phyloP scores from a whole-genome alignment of 371 early-diverging fungal species.

The Vairimorpha ceranae region DNA sequence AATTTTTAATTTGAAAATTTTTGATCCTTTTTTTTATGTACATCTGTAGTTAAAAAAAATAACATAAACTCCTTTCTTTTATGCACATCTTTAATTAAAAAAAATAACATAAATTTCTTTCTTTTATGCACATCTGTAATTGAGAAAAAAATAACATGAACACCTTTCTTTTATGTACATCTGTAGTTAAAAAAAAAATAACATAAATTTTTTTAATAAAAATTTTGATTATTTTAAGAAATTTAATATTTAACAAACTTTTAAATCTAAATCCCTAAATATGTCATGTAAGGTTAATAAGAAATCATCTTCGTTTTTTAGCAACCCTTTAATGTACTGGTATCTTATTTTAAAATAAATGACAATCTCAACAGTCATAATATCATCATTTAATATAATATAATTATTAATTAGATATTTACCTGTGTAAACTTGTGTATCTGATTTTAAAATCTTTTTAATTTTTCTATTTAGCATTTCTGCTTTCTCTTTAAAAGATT shows the following conservation, averaged over 20 bases:
- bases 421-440: not conserved
- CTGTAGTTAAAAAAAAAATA: too few species aligned
- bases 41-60: too few species aligned
- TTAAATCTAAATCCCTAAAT: not conserved
- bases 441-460: not conserved
- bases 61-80: too few species aligned
- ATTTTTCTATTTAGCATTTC: not conserved
- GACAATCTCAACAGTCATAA: not conserved
- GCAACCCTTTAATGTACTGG: constrained; percentile 8
- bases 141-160: too few species aligned
- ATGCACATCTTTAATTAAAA: too few species aligned
- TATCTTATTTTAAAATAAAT: constrained; percentile 11
- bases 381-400: not conserved
- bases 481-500: not conserved
- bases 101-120: too few species aligned
- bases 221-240: too few species aligned
- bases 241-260: not conserved
- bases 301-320: constrained; percentile 7
- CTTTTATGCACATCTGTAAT: too few species aligned
- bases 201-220: too few species aligned
- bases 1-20: not conserved
- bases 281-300: not conserved
- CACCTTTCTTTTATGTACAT: too few species aligned
- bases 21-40: too few species aligned
- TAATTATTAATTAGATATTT: not conserved